Percentiles rank a stretch among this genome's conserved stretches.
Evolutionary conservation across 257 asterid species (phyloP).

Genomic region (Capsicum baccatum): DNA sequence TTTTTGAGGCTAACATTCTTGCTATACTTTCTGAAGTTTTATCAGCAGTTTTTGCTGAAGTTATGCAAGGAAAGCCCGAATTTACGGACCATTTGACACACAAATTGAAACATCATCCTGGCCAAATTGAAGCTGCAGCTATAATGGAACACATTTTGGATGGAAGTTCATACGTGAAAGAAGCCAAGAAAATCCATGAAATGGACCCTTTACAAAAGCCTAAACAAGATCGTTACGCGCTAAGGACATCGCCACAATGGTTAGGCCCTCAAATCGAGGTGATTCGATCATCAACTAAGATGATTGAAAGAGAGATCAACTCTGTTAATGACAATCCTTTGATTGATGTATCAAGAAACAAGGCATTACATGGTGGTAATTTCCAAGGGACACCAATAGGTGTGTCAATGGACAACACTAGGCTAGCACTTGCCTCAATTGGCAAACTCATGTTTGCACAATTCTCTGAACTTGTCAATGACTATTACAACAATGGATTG

Average conservation of each 20-base stretch:
- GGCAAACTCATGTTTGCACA: conserved; percentile 43
- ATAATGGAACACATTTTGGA: conserved; percentile 46
- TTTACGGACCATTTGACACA: conserved; percentile 44
- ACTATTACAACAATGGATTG: conserved; percentile 42
- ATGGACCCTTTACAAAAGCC: conserved; percentile 40
- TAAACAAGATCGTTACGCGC: conserved; percentile 42
- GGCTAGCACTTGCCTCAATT: conserved; percentile 39
- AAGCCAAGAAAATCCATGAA: conserved; percentile 35
- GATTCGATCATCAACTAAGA: conserved; percentile 37
- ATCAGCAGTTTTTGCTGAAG: conserved; percentile 43
- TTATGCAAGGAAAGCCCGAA: conserved; percentile 43
- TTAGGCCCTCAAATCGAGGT: conserved; percentile 44
- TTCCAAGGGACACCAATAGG: conserved; percentile 48
- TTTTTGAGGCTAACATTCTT: conserved; percentile 41
- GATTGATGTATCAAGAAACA: conserved; percentile 43
- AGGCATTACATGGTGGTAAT: conserved; percentile 44
- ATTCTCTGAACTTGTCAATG: conserved; percentile 42
- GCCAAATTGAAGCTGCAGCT: conserved; percentile 45
- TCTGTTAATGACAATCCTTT: conserved; percentile 44
- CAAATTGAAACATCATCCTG: conserved; percentile 41
- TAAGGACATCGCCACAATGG: conserved; percentile 46
- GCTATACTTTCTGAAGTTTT: conserved; percentile 39
- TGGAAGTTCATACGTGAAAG: conserved; percentile 43
- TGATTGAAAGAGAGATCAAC: conserved; percentile 41
- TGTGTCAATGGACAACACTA: conserved; percentile 41